Evolutionary conservation across 2,329 filamentous ascomycete species (phyloP), one percentile per base, ranked within the genome.

Genomic region (Fusarium tupiense): DNA sequence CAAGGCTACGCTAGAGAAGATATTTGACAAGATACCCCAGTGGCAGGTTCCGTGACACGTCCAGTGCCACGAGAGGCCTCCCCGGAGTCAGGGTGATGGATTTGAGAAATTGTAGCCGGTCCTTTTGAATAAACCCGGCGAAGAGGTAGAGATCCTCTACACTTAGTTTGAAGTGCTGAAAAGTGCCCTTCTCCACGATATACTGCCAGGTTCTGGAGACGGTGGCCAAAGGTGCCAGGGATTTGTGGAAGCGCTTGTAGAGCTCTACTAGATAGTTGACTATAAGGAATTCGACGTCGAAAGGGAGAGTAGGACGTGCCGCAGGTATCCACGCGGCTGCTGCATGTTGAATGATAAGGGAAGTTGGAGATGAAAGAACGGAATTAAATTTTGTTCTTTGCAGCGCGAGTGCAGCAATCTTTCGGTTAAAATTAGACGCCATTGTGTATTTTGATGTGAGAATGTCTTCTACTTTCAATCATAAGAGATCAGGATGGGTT

Each of bases 301-400:
- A 53, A 37, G 17, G 31, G 2, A 53, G n/a, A 3, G 4, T 6
- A 20, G 9, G 9, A 6, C 6, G n/a, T 0, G 12, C 11, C 35
- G 6, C 8, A 8, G 12, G 19, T 6, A 1, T 35, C 17, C 4
- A 0, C 12, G 8, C 10, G 17, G 17, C n/a, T 37, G 8, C 1
- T 35, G 33, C 1, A 2, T 2, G 14, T 35, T 35, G 14, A 35
- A 2, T 35, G 33, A 35, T 9, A 17, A 0, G 16, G 33, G 33
- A 35, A 35, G 33, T 14, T 35, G 33, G 1, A 35, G 16, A 35
- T 35, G 14, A 35, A 35, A 35, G 7, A 35, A 35, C 33, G 0
- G 33, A 35, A 4, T 9, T 35, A 17, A 3, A 35, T 35, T 35
- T 35, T 35, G 33, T 16, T 35, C 14, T 35, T 35, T 35, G 33